Evolutionary conservation across 176 grass and related monocot genomes (phyloP).

Genomic region (Cocos nucifera): DNA sequence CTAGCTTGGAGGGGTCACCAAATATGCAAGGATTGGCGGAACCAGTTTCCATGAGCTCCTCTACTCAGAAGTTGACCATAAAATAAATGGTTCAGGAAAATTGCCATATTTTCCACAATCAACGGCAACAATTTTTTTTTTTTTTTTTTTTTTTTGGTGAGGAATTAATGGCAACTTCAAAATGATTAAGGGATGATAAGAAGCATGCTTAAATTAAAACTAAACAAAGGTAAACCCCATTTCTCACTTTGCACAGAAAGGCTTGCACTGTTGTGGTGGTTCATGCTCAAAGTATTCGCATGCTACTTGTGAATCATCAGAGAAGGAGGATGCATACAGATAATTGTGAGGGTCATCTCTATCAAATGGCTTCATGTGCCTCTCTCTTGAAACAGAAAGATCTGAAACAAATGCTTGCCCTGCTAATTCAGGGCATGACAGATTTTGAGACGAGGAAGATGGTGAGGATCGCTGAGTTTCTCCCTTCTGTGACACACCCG

Average conservation of each 20-base stretch:
- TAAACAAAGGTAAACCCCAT: neutral
- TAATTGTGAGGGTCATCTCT: neutral
- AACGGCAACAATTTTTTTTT: too few relatives aligned
- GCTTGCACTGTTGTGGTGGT: conserved; percentile 1
- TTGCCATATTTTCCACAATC: neutral
- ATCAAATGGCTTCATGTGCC: neutral
- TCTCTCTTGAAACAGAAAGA: too few relatives aligned
- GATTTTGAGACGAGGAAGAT: too few relatives aligned
- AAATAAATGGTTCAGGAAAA: neutral
- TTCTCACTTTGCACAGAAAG: neutral
- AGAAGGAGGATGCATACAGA: neutral
- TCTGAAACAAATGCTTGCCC: too few relatives aligned
- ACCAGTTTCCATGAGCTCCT: neutral
- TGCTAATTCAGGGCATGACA: too few relatives aligned
- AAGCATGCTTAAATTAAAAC: too few relatives aligned
- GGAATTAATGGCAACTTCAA: too few relatives aligned
- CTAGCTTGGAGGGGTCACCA: conserved; percentile 4
- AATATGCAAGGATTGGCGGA: neutral
- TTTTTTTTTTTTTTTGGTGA: too few relatives aligned
- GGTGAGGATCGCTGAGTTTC: too few relatives aligned
- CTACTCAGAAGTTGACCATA: neutral
- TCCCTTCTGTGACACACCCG: too few relatives aligned
- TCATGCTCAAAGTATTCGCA: conserved; percentile 4
- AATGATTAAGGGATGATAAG: too few relatives aligned
- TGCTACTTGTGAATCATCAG: conserved; percentile 1